Evolutionary conservation across 352 stramenopile species (phyloP), one percentile per base, ranked within the genome.

Genomic region (Heterotrichella gracilis): DNA sequence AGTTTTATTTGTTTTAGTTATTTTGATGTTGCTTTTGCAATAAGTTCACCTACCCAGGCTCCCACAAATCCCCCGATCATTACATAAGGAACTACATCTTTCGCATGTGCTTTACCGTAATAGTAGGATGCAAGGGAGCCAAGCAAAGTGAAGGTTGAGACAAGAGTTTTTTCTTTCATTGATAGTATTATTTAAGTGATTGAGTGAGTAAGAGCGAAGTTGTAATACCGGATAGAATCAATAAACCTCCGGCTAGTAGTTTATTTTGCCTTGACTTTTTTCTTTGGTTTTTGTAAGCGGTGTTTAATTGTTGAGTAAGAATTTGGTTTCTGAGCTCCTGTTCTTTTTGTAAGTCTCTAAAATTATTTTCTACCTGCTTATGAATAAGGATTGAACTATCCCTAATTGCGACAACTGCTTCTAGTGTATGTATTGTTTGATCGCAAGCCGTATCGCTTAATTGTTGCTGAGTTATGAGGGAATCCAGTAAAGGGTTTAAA

Each of bases 41-140:
- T 17, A 17, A 53, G 9, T 53, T 53, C 32, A n/a, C 32, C 32
- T 9, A 53, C n/a, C 32, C 32, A 53, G 32, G 32, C 32, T 17
- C 32, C 32, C 32, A 53, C 32, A n/a, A 53, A 53, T 17, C 32
- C 32, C 9, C 32, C 32, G 9, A 53, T n/a, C 32, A 53, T 9
- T 53, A n/a, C n/a, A n/a, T 53, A 53, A 53, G 32, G 32, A 53
- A 53, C 32, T n/a, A n/a, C n/a, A n/a, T 53, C 32, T 53, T 53
- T 53, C 9, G 9, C n/a, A 53, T 53, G 32, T 9, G 9, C 9
- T n/a, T 53, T 53, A 53, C 32, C n/a, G 32, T 53, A 53, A 53
- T 53, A 53, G 32, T 53, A 53, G 32, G n/a, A 53, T 17, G 32
- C 32, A 9, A 53, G 32, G 32, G 32, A 17, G n/a, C 32, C 32